phyloP scores from a whole-genome alignment of 768 basidiomycete species.

The Hygrophorus pudorinus region DNA sequence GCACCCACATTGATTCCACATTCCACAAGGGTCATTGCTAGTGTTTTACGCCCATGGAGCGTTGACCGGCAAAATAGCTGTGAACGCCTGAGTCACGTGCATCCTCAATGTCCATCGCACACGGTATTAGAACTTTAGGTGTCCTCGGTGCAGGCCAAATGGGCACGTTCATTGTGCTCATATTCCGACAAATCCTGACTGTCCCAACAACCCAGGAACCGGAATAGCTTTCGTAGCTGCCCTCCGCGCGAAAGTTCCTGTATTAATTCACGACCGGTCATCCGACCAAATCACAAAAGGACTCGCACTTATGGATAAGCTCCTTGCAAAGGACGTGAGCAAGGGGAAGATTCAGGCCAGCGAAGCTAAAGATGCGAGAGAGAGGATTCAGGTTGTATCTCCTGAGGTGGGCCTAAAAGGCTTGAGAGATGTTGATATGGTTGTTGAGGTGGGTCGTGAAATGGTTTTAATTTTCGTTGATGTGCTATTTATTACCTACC shows the following conservation, averaged over 20 bases:
- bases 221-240: constrained; percentile 88
- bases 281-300: constrained; percentile 65
- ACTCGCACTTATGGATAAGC: constrained; percentile 63
- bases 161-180: constrained; percentile 15
- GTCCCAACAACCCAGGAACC: constrained; percentile 36
- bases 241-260: constrained; percentile 76
- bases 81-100: too few relatives aligned
- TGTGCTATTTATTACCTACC: neutral
- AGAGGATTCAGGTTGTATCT: constrained; percentile 53
- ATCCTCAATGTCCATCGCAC: constrained; percentile 28
- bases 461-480: neutral
- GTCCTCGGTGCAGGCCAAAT: constrained; percentile 81
- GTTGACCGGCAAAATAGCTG: too few relatives aligned
- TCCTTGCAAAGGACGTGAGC: constrained; percentile 80
- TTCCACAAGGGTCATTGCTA: too few relatives aligned
- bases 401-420: constrained; percentile 37
- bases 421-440: constrained; percentile 79
- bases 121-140: constrained; percentile 67
- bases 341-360: constrained; percentile 67
- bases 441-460: constrained; percentile 61
- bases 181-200: neutral
- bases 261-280: constrained; percentile 78
- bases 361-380: constrained; percentile 66
- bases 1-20: too few relatives aligned
- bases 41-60: too few relatives aligned